Evolutionary conservation across 805 yeast species (phyloP).

Genomic region (Candida saitoana): DNA sequence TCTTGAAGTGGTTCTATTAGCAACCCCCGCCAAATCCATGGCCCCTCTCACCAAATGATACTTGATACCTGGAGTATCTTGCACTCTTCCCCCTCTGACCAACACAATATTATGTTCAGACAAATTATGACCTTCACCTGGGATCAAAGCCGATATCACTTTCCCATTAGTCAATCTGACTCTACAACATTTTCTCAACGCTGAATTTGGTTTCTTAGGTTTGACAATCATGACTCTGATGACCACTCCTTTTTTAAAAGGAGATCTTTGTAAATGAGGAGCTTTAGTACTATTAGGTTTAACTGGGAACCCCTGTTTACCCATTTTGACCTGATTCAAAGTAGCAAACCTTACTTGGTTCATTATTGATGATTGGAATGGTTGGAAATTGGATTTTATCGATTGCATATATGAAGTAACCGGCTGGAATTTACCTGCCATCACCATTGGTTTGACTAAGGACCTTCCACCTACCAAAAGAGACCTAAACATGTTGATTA

Average conservation of each 20-base stretch:
- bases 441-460: slow-evolving; percentile 1
- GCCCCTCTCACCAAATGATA: slow-evolving; percentile 93
- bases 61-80: slow-evolving; percentile 97
- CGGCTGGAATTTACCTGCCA: slow-evolving; percentile 1
- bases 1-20: slow-evolving; percentile 84
- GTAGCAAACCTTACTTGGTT: slow-evolving; percentile 59
- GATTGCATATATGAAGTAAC: slow-evolving; percentile 11
- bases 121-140: slow-evolving; percentile 97
- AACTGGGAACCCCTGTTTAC: slow-evolving; percentile 47
- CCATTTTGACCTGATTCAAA: slow-evolving; percentile 71
- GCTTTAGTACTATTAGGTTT: slow-evolving; percentile 55
- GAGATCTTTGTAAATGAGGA: slow-evolving; percentile 80
- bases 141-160: slow-evolving; percentile 86
- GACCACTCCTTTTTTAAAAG: slow-evolving; percentile 91
- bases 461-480: slow-evolving; percentile 9
- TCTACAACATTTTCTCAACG: slow-evolving; percentile 94
- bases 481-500: slow-evolving; percentile 21
- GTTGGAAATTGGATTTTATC: slow-evolving; percentile 14
- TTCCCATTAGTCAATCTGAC: slow-evolving; percentile 89
- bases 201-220: slow-evolving; percentile 98
- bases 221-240: slow-evolving; percentile 89
- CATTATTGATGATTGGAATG: slow-evolving; percentile 9
- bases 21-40: slow-evolving; percentile 90
- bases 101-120: slow-evolving; percentile 96
- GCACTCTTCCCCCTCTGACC: slow-evolving; percentile 97